Conservation (phyloP, 2,329 filamentous ascomycete species). For the Triangularia verruculosa region DNA sequence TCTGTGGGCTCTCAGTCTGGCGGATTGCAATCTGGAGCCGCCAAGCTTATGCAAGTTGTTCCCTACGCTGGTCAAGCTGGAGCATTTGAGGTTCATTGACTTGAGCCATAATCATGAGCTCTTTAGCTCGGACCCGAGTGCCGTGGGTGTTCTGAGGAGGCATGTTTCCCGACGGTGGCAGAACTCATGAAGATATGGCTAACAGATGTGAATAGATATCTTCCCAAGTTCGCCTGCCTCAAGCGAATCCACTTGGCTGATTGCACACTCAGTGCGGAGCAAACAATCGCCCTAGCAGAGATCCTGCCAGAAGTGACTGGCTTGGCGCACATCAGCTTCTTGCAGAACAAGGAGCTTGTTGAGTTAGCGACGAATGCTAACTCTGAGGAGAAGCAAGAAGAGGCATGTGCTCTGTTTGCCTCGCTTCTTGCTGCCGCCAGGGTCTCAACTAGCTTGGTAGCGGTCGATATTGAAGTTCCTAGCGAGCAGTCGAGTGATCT, state of each 20-base stretch:
- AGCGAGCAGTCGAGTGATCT: slow-evolving; percentile 79
- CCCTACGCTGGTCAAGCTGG: slow-evolving; percentile 66
- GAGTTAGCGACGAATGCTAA: slow-evolving; percentile 71
- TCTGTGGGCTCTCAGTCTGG: slow-evolving; percentile 79
- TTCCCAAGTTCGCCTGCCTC: slow-evolving; percentile 73
- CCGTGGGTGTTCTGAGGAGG: slow-evolving; percentile 71
- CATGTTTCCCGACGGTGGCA: slow-evolving; percentile 41
- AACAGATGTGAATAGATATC: slow-evolving; percentile 52
- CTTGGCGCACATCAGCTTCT: slow-evolving; percentile 80
- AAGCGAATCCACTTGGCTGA: slow-evolving; percentile 86
- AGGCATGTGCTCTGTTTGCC: slow-evolving; percentile 90
- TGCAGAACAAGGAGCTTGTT: slow-evolving; percentile 74
- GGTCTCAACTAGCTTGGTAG: slow-evolving; percentile 78
- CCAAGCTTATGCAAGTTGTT: slow-evolving; percentile 71
- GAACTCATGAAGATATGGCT: not conserved
- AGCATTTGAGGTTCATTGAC: slow-evolving; percentile 82
- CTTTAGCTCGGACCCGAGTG: slow-evolving; percentile 71
- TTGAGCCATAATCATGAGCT: slow-evolving; percentile 84
- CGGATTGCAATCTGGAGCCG: slow-evolving; percentile 77
- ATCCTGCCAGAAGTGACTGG: slow-evolving; percentile 78
- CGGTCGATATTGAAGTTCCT: slow-evolving; percentile 88
- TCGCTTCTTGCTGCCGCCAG: slow-evolving; percentile 85
- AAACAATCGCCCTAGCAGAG: slow-evolving; percentile 87
- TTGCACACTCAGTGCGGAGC: slow-evolving; percentile 78
- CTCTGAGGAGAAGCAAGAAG: slow-evolving; percentile 79